Evolutionary conservation across 169 alveolate species (phyloP).

Genomic region (Cyclospora cayetanensis): DNA sequence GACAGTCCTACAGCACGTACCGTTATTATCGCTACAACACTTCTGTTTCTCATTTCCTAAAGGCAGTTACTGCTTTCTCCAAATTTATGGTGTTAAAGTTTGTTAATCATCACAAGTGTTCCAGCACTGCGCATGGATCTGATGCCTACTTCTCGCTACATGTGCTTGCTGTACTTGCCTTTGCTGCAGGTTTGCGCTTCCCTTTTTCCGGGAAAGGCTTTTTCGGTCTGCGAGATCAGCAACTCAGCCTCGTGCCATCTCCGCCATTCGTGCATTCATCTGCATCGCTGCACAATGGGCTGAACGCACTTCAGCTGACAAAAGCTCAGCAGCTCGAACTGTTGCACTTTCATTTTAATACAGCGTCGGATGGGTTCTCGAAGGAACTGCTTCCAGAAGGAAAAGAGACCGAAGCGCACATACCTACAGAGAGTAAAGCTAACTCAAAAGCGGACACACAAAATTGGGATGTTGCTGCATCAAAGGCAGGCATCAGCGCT

Average conservation of each 20-base stretch:
- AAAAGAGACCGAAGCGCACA: background rate
- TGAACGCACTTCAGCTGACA: background rate
- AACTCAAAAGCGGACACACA: background rate
- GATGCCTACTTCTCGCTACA: background rate
- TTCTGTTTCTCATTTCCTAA: background rate
- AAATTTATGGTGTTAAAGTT: too few relatives aligned
- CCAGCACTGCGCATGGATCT: background rate
- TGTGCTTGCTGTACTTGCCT: background rate
- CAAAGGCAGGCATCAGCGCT: background rate
- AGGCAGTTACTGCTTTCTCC: too few relatives aligned
- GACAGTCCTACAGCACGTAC: background rate
- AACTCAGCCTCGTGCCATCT: conserved; percentile 4
- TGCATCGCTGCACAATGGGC: background rate
- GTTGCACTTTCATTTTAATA: background rate
- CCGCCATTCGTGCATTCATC: conserved; percentile 11
- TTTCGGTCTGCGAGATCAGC: background rate
- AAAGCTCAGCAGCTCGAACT: conserved; percentile 40
- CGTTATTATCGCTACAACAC: background rate
- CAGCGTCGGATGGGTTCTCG: background rate
- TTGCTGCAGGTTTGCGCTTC: conserved; percentile 7
- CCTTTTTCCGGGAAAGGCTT: background rate
- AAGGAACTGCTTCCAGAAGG: background rate
- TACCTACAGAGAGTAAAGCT: background rate
- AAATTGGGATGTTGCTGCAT: background rate
- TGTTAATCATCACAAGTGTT: too few relatives aligned